A percentile compares a stretch with the other conserved stretches of the same genome.
These are phyloP conservation scores for Trichoderma cornu-damae DNA, from an alignment of 2,329 filamentous ascomycete genomes.

Conservation along the genomic window DNA sequence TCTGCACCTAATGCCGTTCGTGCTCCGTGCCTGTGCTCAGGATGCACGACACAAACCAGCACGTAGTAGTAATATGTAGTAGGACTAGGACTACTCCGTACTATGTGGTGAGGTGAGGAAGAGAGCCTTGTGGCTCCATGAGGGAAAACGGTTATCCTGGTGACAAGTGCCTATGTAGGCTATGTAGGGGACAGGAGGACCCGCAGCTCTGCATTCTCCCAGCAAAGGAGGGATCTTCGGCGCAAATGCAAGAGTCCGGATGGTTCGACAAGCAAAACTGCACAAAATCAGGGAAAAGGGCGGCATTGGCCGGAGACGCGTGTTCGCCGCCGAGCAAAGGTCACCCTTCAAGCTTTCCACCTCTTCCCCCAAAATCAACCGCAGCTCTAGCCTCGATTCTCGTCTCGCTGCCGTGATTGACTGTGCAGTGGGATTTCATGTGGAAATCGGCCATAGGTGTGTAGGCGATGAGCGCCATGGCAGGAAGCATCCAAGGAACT, in stretches of 20 bases:
- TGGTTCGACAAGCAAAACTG: constrained; percentile 4
- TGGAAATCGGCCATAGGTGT: constrained; percentile 1
- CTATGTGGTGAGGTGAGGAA: constrained; percentile 4
- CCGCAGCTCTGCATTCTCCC: not conserved
- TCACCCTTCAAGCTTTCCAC: not conserved
- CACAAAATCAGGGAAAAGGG: not conserved
- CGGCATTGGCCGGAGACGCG: constrained; percentile 10
- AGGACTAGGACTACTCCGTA: not conserved
- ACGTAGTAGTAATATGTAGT: too few species aligned
- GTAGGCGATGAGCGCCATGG: not conserved
- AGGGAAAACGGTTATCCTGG: not conserved
- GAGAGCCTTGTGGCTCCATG: not conserved
- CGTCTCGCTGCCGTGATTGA: constrained; percentile 6
- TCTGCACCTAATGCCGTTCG: not conserved
- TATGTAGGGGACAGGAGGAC: constrained; percentile 6
- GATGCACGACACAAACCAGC: not conserved
- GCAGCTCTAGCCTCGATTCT: not conserved
- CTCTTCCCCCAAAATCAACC: not conserved
- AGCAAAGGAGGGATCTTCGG: constrained; percentile 6
- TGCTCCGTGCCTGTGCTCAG: not conserved
- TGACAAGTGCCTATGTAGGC: not conserved
- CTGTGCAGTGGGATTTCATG: constrained; percentile 2
- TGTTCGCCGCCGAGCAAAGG: not conserved
- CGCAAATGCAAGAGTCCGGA: not conserved
- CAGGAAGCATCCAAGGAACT: constrained; percentile 5